phyloP scores from a whole-genome alignment of 164 flowering plant genomes.

The Stephania cephalantha region DNA sequence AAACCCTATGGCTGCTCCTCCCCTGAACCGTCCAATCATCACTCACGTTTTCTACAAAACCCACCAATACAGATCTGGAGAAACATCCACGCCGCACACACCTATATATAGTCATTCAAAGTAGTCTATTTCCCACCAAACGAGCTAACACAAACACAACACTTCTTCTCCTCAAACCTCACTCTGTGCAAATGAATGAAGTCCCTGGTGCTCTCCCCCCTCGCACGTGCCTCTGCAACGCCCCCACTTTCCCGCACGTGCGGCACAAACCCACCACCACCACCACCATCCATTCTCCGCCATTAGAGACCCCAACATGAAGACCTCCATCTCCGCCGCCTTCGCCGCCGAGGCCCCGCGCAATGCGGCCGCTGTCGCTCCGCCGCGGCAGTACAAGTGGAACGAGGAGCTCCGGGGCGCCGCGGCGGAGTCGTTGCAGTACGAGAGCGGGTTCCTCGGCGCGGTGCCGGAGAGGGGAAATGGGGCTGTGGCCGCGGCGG shows the following conservation, averaged over 20 bases:
- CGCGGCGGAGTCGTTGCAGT: conserved; percentile 60
- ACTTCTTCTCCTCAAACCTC: too few relatives aligned
- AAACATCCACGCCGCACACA: too few relatives aligned
- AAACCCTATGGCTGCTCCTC: too few relatives aligned
- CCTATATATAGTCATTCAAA: too few relatives aligned
- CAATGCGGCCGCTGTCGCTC: conserved; percentile 9
- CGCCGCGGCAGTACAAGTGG: conserved; percentile 8
- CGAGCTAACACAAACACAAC: too few relatives aligned
- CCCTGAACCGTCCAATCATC: too few relatives aligned
- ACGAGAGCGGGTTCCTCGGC: conserved; percentile 68
- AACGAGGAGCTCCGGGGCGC: conserved; percentile 21
- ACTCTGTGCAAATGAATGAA: too few relatives aligned
- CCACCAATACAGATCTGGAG: too few relatives aligned
- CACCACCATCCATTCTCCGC: not conserved
- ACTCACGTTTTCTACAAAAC: too few relatives aligned
- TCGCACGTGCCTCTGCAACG: conserved; percentile 1
- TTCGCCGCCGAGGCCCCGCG: conserved; percentile 14
- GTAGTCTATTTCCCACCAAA: too few relatives aligned
- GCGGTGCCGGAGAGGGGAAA: conserved; percentile 32
- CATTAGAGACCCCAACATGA: not conserved
- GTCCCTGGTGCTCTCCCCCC: not conserved
- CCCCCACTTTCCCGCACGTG: not conserved
- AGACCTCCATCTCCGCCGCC: not conserved
- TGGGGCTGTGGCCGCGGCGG: too few relatives aligned
- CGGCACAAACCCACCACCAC: not conserved